These are phyloP conservation scores for Trametes punicea DNA, from an alignment of 768 basidiomycete genomes.

Conservation along the genomic window DNA sequence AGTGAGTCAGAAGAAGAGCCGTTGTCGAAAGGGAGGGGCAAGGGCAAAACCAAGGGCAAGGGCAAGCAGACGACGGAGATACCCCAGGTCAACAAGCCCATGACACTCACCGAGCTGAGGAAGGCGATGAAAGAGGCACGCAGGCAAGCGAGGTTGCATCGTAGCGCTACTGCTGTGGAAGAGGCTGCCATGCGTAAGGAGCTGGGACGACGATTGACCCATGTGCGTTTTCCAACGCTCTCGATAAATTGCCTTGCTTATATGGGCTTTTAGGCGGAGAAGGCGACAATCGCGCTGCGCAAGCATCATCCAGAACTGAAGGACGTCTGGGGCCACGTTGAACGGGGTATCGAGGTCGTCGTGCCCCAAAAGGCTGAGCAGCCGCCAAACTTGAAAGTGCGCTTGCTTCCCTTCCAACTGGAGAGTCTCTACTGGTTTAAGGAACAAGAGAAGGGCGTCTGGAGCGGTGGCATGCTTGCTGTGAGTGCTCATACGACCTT, in stretches of 20 bases:
- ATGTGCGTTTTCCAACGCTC: conserved; percentile 40
- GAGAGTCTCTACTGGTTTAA: conserved; percentile 97
- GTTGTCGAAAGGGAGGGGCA: conserved; percentile 34
- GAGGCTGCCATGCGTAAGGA: conserved; percentile 48
- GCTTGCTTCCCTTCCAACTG: conserved; percentile 89
- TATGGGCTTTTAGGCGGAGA: conserved; percentile 58
- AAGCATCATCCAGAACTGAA: conserved; percentile 76
- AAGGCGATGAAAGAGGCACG: conserved; percentile 28
- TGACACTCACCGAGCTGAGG: conserved; percentile 8
- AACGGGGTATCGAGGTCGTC: conserved; percentile 55
- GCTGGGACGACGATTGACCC: conserved; percentile 73
- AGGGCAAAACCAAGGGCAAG: conserved; percentile 27
- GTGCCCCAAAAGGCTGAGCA: conserved; percentile 72
- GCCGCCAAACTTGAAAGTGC: conserved; percentile 79
- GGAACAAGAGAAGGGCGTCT: conserved; percentile 82
- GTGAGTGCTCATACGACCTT: conserved; percentile 40
- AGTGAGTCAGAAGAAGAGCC: conserved; percentile 30
- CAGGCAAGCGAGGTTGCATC: conserved; percentile 18
- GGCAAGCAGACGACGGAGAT: conserved; percentile 25
- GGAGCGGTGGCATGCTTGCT: conserved; percentile 91
- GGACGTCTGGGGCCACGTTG: conserved; percentile 86
- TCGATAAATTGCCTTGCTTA: not conserved
- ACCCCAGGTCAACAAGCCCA: not conserved
- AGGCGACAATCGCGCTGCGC: conserved; percentile 55
- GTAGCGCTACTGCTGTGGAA: conserved; percentile 37